phyloP scores from a whole-genome alignment of 345 rosid species.

The Pugionium dolabratum region DNA sequence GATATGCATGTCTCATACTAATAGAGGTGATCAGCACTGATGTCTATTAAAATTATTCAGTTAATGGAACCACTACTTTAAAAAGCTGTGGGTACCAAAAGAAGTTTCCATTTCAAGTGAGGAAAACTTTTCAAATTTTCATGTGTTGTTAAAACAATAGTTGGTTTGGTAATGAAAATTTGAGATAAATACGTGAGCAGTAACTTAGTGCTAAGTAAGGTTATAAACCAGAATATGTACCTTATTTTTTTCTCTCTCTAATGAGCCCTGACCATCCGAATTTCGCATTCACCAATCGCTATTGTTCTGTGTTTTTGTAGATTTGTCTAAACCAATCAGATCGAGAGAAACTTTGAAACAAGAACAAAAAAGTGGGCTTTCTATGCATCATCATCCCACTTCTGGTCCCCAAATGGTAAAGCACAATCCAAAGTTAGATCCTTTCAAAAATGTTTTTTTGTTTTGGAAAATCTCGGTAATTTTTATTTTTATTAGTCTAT shows the following conservation, averaged over 20 bases:
- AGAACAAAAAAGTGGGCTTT: constrained; percentile 29
- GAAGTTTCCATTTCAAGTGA: constrained; percentile 40
- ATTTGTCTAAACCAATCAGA: constrained; percentile 33
- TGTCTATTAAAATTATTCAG: constrained; percentile 27
- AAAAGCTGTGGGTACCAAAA: constrained; percentile 38
- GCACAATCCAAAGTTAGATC: constrained; percentile 41
- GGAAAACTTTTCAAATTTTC: constrained; percentile 32
- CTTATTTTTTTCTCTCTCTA: constrained; percentile 17
- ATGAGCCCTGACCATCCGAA: constrained; percentile 30
- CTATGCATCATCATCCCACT: constrained; percentile 41
- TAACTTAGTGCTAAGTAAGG: constrained; percentile 30
- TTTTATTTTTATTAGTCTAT: constrained; percentile 22
- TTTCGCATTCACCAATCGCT: constrained; percentile 28
- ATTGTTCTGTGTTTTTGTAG: constrained; percentile 5
- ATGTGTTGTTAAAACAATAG: constrained; percentile 23
- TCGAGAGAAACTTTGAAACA: constrained; percentile 36
- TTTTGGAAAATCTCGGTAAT: background rate
- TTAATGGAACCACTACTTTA: constrained; percentile 29
- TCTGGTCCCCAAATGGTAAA: constrained; percentile 35
- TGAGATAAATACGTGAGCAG: constrained; percentile 22
- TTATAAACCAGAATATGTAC: constrained; percentile 36
- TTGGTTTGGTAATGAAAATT: constrained; percentile 21
- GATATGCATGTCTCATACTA: constrained; percentile 34
- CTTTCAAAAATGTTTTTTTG: constrained; percentile 13
- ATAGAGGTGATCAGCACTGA: constrained; percentile 30